Conservation (phyloP, 176 grass and related monocot genomes). For the Eragrostis nindensis region DNA sequence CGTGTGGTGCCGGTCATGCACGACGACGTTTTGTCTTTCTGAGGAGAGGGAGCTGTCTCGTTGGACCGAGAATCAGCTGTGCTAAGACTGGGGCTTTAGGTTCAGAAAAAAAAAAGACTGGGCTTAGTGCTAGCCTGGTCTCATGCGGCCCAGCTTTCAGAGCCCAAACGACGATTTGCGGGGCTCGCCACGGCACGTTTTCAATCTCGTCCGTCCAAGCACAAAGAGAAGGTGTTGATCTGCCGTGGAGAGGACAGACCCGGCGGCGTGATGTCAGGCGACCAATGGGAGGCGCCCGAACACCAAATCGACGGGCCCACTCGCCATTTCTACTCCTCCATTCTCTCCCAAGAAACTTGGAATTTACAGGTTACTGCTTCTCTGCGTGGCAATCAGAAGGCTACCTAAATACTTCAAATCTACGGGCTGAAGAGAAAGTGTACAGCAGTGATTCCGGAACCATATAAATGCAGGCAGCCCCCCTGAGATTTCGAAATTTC, state of each 20-base stretch:
- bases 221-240: background rate
- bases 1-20: background rate
- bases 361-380: background rate
- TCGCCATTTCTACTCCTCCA: background rate
- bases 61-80: too few relatives aligned
- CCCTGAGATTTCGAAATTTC: slow-evolving; percentile 25
- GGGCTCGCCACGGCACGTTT: background rate
- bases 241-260: background rate
- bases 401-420: accelerated
- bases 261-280: slow-evolving; percentile 21
- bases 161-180: background rate
- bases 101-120: too few relatives aligned
- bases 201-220: background rate
- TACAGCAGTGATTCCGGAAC: too few relatives aligned
- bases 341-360: accelerated
- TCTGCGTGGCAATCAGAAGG: too few relatives aligned
- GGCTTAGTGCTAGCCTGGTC: background rate
- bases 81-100: too few relatives aligned
- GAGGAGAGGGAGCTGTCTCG: background rate
- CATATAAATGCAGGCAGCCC: slow-evolving; percentile 34
- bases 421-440: background rate
- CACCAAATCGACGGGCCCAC: slow-evolving; percentile 31
- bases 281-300: slow-evolving; percentile 49
- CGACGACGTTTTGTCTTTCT: background rate
- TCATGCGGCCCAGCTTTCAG: background rate